Evolutionary conservation across 441 rosid genomes (phyloP), one percentile per base, ranked within the genome.

Genomic region (Croton setiger): DNA sequence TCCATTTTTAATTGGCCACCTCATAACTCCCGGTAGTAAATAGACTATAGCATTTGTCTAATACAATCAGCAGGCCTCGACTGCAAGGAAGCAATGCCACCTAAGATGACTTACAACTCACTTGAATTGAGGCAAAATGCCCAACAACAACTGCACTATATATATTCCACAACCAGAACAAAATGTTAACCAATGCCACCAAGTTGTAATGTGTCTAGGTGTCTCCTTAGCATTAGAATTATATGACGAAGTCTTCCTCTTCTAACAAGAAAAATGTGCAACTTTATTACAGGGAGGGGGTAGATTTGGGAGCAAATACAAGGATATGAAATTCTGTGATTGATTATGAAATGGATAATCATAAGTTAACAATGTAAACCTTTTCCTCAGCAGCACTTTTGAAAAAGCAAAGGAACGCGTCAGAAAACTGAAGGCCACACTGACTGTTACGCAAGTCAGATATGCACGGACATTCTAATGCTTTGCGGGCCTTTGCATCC

Each of bases 401-500:
- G 77, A 94, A 79, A 79, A 86, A 94, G 78, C 98, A 94, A 53
- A 82, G 83, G 74, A 94, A 94, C 0, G 98, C 93, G 31, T 91
- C 87, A 3, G 98, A 84, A 82, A 94, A 94, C 78, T 80, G 90
- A 71, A 55, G 61, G 7, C 96, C 97, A 51, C 97, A 91, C 6
- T 87, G 62, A 9, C 98, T 95, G 53, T 63, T 83, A 59, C 92
- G 88, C 78, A 94, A 76, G 71, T 88, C 91, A 52, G 92, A 91
- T n/a, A 94, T 79, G 80, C 98, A 94, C 61, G 97, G 96, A 63
- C 98, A 94, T 23, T 94, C 92, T 44, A 94, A 74, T 39, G 97
- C 96, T 82, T 84, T 93, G 79, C 83, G 82, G 36, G 89, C 98
- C 74, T 82, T 84, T 1, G 76, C 89, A 64, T 94, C 96, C 51